Conservation (phyloP, 164 flowering plant species). For the Stephania cephalantha region DNA sequence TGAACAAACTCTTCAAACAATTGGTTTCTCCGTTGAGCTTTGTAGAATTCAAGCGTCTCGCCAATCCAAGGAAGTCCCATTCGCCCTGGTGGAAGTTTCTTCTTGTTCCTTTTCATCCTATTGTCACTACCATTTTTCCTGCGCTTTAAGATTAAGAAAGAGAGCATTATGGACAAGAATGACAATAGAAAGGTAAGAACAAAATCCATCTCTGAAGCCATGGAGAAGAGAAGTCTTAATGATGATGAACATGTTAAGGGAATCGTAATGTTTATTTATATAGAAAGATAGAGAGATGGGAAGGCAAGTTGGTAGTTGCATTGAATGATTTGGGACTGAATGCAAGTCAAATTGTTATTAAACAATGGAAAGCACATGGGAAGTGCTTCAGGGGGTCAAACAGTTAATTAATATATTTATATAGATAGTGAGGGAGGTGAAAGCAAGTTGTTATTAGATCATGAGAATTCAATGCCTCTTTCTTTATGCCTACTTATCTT, state of each 20-base stretch:
- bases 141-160: not conserved
- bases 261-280: not conserved
- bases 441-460: too few relatives aligned
- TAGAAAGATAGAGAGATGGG: not conserved
- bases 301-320: not conserved
- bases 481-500: not conserved
- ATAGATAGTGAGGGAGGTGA: too few relatives aligned
- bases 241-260: not conserved
- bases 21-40: constrained; percentile 44
- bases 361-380: not conserved
- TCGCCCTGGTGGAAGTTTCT: constrained; percentile 53
- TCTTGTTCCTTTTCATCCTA: constrained; percentile 11
- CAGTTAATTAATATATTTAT: not conserved
- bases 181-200: constrained; percentile 10
- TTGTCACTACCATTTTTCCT: not conserved
- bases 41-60: constrained; percentile 60
- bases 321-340: not conserved
- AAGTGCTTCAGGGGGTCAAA: not conserved
- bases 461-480: not conserved
- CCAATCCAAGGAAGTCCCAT: constrained; percentile 81
- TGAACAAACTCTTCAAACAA: constrained; percentile 54
- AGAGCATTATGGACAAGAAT: not conserved
- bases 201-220: constrained; percentile 14
- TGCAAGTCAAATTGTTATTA: not conserved
- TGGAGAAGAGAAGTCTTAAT: constrained; percentile 2